Evolutionary conservation across 352 stramenopile species (phyloP), one percentile per base, ranked within the genome.

Genomic region (Pythium utonaiense): DNA sequence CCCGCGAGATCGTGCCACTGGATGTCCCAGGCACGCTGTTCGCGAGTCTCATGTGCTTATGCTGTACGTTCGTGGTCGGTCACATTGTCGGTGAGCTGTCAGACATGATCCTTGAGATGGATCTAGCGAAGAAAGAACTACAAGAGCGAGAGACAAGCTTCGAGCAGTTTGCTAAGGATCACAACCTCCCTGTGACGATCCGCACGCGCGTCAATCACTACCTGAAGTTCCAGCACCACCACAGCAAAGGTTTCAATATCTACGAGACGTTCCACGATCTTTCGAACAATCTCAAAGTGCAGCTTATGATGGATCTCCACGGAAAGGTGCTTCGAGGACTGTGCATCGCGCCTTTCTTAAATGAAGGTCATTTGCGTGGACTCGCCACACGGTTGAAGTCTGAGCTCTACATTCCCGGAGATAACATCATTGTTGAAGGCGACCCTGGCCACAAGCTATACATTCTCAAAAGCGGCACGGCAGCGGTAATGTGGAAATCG

Each of bases 51-150:
- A 86, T 77, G 16, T 91, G 80, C 28, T 69, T 93, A 33, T 88
- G 73, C 44, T 89, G 83, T 44, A 79, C 81, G 6, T 93, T 93
- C 57, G 78, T 93, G 38, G 80, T 93, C 28, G 81, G 83, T 0
- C 80, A 91, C 54, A 89, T 93, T 33, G 69, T 93, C 6, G 80
- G 83, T 3, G 80, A 90, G 54, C 70, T 93, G 3, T 91, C 83
- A 8, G 82, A 89, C 22, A 73, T 93, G 36, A 83, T 93, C 64
- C 55, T 91, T 6, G 73, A 93, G 22, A 77, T 93, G 60, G 80
- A 90, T 62, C 83, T 80, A 42, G 73, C 79, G 7, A 86, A 86
- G 31, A 89, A 93, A 33, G 75, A 91, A 16, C 71, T 87, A 9
- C 84, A 89, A 24, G 77, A 87, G 53, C 71, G 74, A 1, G 80